A percentile compares a stretch with the other conserved stretches of the same genome.
Conservation (phyloP, 805 yeast species). For the Brettanomyces bruxellensis region DNA sequence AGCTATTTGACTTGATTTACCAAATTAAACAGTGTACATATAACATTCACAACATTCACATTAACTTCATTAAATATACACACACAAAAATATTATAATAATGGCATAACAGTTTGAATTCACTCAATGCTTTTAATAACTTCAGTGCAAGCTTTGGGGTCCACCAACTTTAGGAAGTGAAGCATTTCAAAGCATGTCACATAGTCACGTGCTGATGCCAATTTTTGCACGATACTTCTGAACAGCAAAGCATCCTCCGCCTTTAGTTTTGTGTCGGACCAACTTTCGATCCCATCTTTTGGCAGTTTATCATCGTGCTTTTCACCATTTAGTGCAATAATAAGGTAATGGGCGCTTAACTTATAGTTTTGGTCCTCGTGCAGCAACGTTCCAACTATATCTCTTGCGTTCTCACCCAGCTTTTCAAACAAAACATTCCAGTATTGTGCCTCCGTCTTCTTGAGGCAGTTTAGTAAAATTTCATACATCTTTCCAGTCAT, state of each 20-base stretch:
- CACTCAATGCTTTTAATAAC: conserved; percentile 18
- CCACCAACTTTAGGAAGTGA: conserved; percentile 43
- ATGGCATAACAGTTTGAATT: no score
- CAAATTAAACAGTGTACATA: no score
- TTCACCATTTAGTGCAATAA: conserved; percentile 43
- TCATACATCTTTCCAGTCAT: conserved; percentile 24
- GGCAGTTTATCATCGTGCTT: neutral
- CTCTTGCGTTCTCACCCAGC: conserved; percentile 34
- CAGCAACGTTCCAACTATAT: conserved; percentile 31
- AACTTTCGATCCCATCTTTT: neutral
- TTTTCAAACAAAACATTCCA: conserved; percentile 41
- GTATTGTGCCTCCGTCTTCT: conserved; percentile 43
- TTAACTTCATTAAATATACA: no score
- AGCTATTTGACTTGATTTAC: no score
- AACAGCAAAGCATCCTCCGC: conserved; percentile 32
- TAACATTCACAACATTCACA: no score
- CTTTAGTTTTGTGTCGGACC: conserved; percentile 1
- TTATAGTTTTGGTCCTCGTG: conserved; percentile 31
- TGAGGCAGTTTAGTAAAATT: conserved; percentile 41
- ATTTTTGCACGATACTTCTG: conserved; percentile 33
- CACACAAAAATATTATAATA: no score
- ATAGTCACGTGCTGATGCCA: conserved; percentile 33
- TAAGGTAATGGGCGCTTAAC: conserved; percentile 42
- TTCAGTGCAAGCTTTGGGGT: conserved; percentile 26
- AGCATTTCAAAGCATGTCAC: conserved; percentile 48